Conservation (phyloP, 805 yeast species). For the Candida manassasensis region DNA sequence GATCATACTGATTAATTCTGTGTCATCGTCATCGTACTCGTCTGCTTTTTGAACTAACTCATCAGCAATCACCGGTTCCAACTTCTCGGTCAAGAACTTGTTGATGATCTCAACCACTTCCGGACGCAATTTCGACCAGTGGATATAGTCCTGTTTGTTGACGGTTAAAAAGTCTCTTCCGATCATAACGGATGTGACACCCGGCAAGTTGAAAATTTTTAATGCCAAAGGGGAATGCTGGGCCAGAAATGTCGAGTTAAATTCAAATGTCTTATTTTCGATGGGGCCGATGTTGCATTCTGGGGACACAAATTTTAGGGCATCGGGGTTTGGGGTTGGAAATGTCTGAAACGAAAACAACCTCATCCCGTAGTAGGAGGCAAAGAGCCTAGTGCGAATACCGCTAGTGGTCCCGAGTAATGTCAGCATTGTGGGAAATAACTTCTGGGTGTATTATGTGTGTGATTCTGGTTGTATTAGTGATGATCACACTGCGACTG, state of each 20-base stretch:
- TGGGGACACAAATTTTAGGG: slow-evolving; percentile 58
- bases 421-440: too few relatives aligned
- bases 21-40: slow-evolving; percentile 52
- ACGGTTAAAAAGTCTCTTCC: slow-evolving; percentile 73
- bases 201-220: slow-evolving; percentile 53
- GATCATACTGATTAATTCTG: slow-evolving; percentile 61
- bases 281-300: slow-evolving; percentile 45
- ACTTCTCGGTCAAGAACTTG: slow-evolving; percentile 35
- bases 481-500: too few relatives aligned
- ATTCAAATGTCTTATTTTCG: slow-evolving; percentile 45
- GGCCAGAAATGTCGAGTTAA: slow-evolving; percentile 51
- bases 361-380: too few relatives aligned
- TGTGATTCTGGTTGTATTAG: too few relatives aligned
- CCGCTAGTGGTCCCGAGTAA: too few relatives aligned
- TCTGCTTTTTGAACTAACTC: slow-evolving; percentile 35
- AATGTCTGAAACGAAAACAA: slow-evolving; percentile 40
- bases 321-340: slow-evolving; percentile 73
- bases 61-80: slow-evolving; percentile 37
- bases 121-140: slow-evolving; percentile 56
- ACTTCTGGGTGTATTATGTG: too few relatives aligned
- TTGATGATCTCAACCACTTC: slow-evolving; percentile 63
- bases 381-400: too few relatives aligned
- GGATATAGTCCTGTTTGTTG: slow-evolving; percentile 54
- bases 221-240: slow-evolving; percentile 61
- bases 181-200: slow-evolving; percentile 67